Conservation (phyloP, 768 basidiomycete species). For the Jaapia argillacea region DNA sequence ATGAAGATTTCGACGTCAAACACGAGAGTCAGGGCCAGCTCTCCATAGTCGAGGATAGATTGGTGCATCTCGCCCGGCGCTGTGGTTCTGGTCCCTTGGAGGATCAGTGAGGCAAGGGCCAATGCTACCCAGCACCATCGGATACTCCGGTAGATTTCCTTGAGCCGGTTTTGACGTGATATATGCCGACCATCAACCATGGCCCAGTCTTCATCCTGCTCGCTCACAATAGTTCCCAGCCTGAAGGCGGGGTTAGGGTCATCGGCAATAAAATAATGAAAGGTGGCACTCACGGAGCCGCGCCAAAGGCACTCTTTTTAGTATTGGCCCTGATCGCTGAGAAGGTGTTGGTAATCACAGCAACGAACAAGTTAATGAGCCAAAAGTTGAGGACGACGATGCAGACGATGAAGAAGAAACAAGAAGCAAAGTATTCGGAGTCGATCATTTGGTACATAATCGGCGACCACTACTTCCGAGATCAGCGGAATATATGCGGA, state of each 20-base stretch:
- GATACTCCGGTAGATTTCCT: constrained; percentile 46
- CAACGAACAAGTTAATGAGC: constrained; percentile 89
- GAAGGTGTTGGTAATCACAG: constrained; percentile 93
- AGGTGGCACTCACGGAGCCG: constrained; percentile 46
- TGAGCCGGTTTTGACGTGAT: constrained; percentile 35
- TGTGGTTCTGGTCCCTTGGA: constrained; percentile 62
- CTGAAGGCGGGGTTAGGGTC: constrained; percentile 15
- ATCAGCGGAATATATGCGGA: neutral
- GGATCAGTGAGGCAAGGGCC: constrained; percentile 56
- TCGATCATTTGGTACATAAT: constrained; percentile 88
- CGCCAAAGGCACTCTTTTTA: constrained; percentile 87
- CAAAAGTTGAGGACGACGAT: constrained; percentile 88
- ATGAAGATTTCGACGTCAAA: constrained; percentile 87
- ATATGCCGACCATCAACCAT: constrained; percentile 33
- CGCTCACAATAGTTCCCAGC: constrained; percentile 33
- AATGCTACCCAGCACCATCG: constrained; percentile 70
- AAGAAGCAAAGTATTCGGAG: constrained; percentile 82
- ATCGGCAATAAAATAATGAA: neutral
- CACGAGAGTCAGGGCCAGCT: constrained; percentile 67
- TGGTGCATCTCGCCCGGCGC: constrained; percentile 36
- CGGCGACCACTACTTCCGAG: constrained; percentile 47
- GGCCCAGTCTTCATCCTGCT: constrained; percentile 57
- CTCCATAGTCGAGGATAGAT: constrained; percentile 47
- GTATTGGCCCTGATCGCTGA: constrained; percentile 80
- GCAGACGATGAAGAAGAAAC: constrained; percentile 77